Base-by-base conservation (phyloP, 345 rosid species). In the Heritiera littoralis region DNA sequence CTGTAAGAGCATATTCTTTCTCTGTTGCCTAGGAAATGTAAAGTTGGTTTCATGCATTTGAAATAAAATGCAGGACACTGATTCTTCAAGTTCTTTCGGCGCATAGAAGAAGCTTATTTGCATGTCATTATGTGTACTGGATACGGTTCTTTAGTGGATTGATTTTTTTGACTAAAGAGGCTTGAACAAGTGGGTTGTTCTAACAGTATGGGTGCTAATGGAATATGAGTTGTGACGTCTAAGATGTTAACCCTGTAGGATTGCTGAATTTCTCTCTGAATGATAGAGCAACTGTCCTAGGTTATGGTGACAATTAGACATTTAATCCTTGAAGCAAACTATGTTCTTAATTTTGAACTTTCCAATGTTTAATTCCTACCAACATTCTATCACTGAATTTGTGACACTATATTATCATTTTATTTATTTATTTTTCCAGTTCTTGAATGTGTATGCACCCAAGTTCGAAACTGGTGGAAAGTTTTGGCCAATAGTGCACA, bases 401-500 rank as follows among this genome's bases (percentile, higher is more conserved):
- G n/a, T 35, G 63, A 81, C 3, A 56, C n/a, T 49, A 2, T 70
- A 35, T 80, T 73, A 35, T 35, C 56, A n/a, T 61, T 20, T 13
- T 3, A 40, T n/a, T 71, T 80, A 82, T 84, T 87, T 49, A 4
- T 48, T 70, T 64, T 54, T 85, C 81, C 92, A 95, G 98, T 85
- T 95, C 15, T 81, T 93, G 85, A 91, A 95, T 75, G 94, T 95
- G 40, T 91, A 92, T 79, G 88, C 83, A 64, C 84, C 88, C 17
- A 90, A 90, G 90, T 79, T 87, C 74, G 93, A 93, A 79, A 92
- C 93, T 35, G 88, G 89, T 23, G 93, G 98, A 64, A 90, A 83
- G 82, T 92, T 87, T 78, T 95, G 98, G 97, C 97, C 98, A 52
- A 79, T 89, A 69, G 96, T 89, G 81, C 97, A 95, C 82, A 83